phyloP scores from a whole-genome alignment of 257 asterid genomes.

The Salvia miltiorrhiza region DNA sequence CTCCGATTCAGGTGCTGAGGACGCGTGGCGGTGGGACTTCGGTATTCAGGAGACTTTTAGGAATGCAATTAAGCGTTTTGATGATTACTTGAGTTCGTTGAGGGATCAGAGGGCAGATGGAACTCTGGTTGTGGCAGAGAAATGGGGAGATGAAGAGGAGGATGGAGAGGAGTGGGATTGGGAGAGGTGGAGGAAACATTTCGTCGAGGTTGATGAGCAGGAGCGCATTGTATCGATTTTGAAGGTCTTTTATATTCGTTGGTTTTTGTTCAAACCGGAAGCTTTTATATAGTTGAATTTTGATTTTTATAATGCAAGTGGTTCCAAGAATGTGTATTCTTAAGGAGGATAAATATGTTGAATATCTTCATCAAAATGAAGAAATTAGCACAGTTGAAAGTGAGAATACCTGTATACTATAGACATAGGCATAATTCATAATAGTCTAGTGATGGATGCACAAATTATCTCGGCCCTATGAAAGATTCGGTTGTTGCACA shows the following conservation, averaged over 20 bases:
- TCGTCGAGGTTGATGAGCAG: slow-evolving; percentile 74
- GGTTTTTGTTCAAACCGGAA: not conserved
- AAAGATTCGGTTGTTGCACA: not conserved
- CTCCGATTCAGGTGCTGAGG: slow-evolving; percentile 36
- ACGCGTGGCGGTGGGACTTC: slow-evolving; percentile 61
- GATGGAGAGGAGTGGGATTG: slow-evolving; percentile 82
- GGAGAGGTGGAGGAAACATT: slow-evolving; percentile 91
- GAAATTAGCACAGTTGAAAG: not conserved
- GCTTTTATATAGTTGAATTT: not conserved
- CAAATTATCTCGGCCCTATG: not conserved
- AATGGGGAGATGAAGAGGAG: slow-evolving; percentile 34
- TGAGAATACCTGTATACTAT: not conserved
- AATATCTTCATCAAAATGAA: not conserved
- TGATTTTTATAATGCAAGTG: not conserved
- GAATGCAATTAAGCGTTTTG: slow-evolving; percentile 54
- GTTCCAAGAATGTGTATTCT: not conserved
- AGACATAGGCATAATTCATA: not conserved
- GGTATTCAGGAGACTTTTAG: slow-evolving; percentile 55
- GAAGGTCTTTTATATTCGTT: slow-evolving; percentile 42
- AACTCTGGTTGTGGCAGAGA: slow-evolving; percentile 29
- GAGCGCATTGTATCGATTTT: slow-evolving; percentile 64
- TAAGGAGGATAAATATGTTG: not conserved
- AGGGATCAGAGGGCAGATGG: slow-evolving; percentile 37
- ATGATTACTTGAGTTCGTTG: slow-evolving; percentile 42
- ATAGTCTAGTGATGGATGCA: not conserved